Base-by-base conservation (phyloP, 2,329 filamentous ascomycete genomes). In the Fusarium vanettenii region DNA sequence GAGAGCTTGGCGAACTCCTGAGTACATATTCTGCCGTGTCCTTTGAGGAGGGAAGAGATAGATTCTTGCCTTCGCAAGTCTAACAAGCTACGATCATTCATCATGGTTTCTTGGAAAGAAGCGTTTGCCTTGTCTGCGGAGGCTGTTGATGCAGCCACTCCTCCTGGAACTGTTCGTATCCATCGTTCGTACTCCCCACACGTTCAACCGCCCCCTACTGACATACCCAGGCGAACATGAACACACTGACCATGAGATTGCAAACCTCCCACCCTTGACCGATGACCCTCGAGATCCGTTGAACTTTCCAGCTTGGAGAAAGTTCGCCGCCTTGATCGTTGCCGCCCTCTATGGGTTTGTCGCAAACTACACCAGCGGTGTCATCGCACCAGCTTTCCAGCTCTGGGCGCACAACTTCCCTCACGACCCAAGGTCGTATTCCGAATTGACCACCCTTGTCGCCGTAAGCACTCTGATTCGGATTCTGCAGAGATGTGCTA, bases 281-380 rank as follows among this genome's bases (percentile, higher is more conserved):
- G 45, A 76, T 0, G 81, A 84, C 48, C 82, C 83, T 6, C 76
- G 76, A 7, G 83, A 85, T 60, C 83, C 83, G 2, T 71, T 85
- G 16, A 84, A 83, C 65, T 83, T 80, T 73, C 56, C 78, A 0
- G 39, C 56, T 1, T 83, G 82, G 82, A 76, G 79, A 5, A 85
- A 84, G 65, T 18, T 78, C 1, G 67, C 73, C 2, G 75, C 80
- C 1, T 68, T 85, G 14, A 3, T 74, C 7, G 71, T 77, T 2
- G 78, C 76, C 4, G 79, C 81, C 0, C 33, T 81, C 3, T 85
- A 82, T 66, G 80, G 80, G 1, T 84, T 85, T 14, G 66, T 75
- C 2, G 76, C 76, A 43, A 84, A 84, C 66, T 85, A 81, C 31
- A 71, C 72, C 1, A 79, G 80, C 14, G 76, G 81, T 3, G 73